Evolutionary conservation across 1,284 basidiomycete genomes (phyloP).

Genomic region (Ganoderma sinense): DNA sequence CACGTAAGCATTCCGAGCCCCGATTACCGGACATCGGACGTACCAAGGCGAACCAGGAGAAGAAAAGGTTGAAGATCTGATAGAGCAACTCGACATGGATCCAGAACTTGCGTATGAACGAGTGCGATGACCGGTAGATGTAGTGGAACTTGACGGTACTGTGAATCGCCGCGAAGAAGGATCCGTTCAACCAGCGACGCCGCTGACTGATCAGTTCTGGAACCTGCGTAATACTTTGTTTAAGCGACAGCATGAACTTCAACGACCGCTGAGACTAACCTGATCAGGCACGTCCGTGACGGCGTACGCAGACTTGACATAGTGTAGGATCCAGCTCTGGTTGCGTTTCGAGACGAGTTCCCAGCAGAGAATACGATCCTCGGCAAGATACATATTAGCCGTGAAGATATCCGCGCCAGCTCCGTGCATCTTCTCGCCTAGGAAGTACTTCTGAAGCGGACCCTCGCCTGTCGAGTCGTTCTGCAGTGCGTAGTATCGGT

Average conservation of each 20-base stretch:
- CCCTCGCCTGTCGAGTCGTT: constrained; percentile 87
- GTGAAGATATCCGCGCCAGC: constrained; percentile 90
- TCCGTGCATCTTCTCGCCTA: constrained; percentile 94
- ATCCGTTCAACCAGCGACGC: constrained; percentile 96
- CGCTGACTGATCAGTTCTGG: constrained; percentile 94
- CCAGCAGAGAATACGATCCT: constrained; percentile 94
- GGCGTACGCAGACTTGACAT: constrained; percentile 92
- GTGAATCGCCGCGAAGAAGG: constrained; percentile 95
- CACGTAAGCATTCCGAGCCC: not conserved
- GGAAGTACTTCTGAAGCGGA: constrained; percentile 93
- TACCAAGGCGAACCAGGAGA: constrained; percentile 91
- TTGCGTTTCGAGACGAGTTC: constrained; percentile 91
- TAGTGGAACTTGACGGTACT: constrained; percentile 92
- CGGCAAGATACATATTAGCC: constrained; percentile 95
- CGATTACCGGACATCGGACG: constrained; percentile 32
- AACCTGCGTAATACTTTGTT: constrained; percentile 50
- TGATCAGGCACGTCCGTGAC: constrained; percentile 93
- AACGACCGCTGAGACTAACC: constrained; percentile 45
- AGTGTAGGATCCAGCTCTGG: constrained; percentile 90
- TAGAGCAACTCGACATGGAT: constrained; percentile 96
- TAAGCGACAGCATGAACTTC: not conserved
- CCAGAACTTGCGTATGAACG: constrained; percentile 88
- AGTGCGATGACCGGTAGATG: constrained; percentile 90
- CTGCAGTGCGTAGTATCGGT: constrained; percentile 90
- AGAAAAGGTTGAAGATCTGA: constrained; percentile 89